Conservation (phyloP, 495 filamentous ascomycete genomes). For the Stereocaulon alpinum region DNA sequence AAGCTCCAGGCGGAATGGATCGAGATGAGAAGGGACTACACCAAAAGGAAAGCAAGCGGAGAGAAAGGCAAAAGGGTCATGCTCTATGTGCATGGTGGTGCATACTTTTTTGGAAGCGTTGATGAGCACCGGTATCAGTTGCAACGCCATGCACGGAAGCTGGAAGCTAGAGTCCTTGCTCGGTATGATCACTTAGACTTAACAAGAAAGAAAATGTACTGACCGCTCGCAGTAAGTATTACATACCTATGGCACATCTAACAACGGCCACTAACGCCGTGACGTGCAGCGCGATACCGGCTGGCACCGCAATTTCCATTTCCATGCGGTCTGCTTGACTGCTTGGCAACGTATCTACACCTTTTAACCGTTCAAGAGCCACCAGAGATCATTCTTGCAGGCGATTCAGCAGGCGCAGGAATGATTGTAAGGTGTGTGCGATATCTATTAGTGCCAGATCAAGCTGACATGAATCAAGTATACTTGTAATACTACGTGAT, state of each 20-base stretch:
- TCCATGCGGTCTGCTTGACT: constrained; percentile 82
- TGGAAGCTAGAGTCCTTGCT: constrained; percentile 80
- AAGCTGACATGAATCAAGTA: constrained; percentile 30
- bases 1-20: constrained; percentile 82
- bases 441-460: not conserved
- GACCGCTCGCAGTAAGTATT: constrained; percentile 32
- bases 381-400: constrained; percentile 69
- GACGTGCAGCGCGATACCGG: constrained; percentile 55
- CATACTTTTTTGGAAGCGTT: constrained; percentile 81
- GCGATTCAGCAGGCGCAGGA: constrained; percentile 85
- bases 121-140: constrained; percentile 95
- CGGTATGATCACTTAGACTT: constrained; percentile 29
- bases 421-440: constrained; percentile 55
- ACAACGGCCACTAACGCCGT: not conserved
- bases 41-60: constrained; percentile 50
- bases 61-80: constrained; percentile 64
- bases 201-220: constrained; percentile 13
- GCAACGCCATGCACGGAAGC: constrained; percentile 86
- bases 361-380: constrained; percentile 64
- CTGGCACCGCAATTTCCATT: constrained; percentile 92
- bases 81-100: constrained; percentile 84
- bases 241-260: not conserved
- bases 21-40: constrained; percentile 79
- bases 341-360: constrained; percentile 74
- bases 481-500: constrained; percentile 75